Percentiles rank a stretch among this genome's conserved stretches.
phyloP scores from a whole-genome alignment of 257 asterid species.

The Solanum pinnatisectum region DNA sequence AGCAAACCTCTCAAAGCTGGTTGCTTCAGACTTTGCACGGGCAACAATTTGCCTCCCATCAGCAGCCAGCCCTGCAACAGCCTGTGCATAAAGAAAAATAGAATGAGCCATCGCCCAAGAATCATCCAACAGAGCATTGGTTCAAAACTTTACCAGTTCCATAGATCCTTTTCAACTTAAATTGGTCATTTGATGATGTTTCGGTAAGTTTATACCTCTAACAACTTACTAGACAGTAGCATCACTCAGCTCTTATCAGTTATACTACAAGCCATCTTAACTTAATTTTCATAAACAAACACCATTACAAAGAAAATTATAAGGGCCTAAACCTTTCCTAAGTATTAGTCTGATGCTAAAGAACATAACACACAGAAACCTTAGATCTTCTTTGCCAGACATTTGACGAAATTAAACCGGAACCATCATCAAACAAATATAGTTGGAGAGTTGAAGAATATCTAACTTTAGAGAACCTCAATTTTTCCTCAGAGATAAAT shows the following conservation, averaged over 20 bases:
- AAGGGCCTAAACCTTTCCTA: background rate
- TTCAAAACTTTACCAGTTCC: background rate
- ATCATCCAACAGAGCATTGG: background rate
- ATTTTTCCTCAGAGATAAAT: background rate
- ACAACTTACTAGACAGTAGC: background rate
- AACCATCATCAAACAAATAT: background rate
- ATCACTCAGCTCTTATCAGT: background rate
- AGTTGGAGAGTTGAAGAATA: background rate
- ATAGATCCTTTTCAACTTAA: background rate
- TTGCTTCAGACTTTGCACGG: conserved; percentile 81
- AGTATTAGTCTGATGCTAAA: background rate
- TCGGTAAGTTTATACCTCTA: background rate
- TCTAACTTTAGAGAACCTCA: background rate
- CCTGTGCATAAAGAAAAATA: conserved; percentile 23
- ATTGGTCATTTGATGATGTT: background rate
- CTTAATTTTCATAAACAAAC: background rate
- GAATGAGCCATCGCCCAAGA: background rate
- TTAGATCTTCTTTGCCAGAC: background rate
- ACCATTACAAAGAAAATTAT: background rate
- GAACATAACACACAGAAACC: background rate
- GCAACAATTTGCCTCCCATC: conserved; percentile 92
- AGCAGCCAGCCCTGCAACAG: conserved; percentile 93
- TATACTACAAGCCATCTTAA: background rate
- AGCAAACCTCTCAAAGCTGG: conserved; percentile 61
- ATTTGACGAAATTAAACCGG: background rate